phyloP scores from a whole-genome alignment of 768 basidiomycete species.

The Lepiota venenata region DNA sequence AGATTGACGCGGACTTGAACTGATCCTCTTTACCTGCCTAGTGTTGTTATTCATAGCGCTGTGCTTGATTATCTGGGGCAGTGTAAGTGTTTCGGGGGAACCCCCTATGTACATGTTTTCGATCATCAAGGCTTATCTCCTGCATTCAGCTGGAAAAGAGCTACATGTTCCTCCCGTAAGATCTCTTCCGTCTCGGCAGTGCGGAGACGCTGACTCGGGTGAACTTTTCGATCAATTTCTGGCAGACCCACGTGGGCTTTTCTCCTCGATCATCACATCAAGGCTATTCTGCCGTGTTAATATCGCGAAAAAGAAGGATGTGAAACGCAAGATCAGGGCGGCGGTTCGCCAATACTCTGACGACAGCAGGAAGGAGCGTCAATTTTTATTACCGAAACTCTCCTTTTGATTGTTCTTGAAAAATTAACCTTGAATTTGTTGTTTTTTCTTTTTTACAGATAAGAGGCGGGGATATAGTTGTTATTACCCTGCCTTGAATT shows the following conservation, averaged over 20 bases:
- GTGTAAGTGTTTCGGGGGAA: neutral
- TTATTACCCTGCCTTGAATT: too few species aligned
- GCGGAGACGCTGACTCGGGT: too few species aligned
- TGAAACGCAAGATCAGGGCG: neutral
- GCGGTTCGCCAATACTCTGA: neutral
- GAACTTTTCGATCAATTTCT: neutral
- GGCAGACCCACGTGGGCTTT: constrained; percentile 1
- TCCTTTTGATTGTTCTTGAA: too few species aligned
- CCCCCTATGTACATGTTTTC: neutral
- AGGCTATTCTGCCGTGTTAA: constrained; percentile 4
- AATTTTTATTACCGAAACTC: neutral
- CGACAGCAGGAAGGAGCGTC: neutral
- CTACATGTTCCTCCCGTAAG: constrained; percentile 7
- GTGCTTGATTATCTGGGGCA: constrained; percentile 8
- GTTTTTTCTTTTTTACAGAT: too few species aligned
- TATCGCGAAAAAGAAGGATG: neutral
- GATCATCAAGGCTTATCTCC: neutral
- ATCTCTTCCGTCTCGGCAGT: neutral
- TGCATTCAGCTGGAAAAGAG: neutral
- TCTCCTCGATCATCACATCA: constrained; percentile 6
- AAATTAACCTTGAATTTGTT: too few species aligned
- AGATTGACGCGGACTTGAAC: neutral
- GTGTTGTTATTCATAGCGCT: constrained; percentile 1
- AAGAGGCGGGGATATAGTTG: too few species aligned
- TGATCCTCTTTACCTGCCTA: neutral